Conservation (phyloP, 495 filamentous ascomycete genomes). For the Hypoxylon perforatum region DNA sequence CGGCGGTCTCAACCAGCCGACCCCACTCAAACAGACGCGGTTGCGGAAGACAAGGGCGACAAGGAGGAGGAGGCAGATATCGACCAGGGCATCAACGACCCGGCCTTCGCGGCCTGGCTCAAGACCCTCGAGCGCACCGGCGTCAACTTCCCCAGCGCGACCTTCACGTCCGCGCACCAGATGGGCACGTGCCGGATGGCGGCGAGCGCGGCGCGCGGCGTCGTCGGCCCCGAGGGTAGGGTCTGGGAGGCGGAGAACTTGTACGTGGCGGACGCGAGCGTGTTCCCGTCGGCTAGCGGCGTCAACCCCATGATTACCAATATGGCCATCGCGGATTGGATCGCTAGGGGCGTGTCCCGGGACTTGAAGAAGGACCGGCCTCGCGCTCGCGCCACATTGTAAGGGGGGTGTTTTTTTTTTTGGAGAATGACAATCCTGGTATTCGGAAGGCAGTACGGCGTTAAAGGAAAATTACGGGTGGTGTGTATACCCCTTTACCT, state of each 20-base stretch:
- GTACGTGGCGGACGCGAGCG: constrained; percentile 86
- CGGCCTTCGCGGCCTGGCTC: constrained; percentile 75
- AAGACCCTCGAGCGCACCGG: constrained; percentile 60
- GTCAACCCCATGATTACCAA: constrained; percentile 95
- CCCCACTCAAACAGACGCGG: constrained; percentile 38
- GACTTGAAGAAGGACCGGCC: constrained; percentile 46
- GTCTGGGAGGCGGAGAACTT: constrained; percentile 81
- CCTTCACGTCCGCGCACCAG: constrained; percentile 77
- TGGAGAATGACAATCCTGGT: background rate
- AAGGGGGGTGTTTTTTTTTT: background rate
- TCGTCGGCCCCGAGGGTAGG: constrained; percentile 78
- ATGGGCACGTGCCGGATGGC: constrained; percentile 94
- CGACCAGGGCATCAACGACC: constrained; percentile 70
- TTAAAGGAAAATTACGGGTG: too few species aligned
- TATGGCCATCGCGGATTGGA: constrained; percentile 82
- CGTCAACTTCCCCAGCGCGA: constrained; percentile 60
- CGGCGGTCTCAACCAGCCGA: constrained; percentile 51
- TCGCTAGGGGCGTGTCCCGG: constrained; percentile 62
- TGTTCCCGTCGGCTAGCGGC: constrained; percentile 89
- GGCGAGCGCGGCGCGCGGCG: constrained; percentile 65
- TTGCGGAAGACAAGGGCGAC: too few species aligned
- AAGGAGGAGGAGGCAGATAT: too few species aligned
- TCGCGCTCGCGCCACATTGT: constrained; percentile 21
- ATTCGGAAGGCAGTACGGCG: too few species aligned
- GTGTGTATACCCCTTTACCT: too few species aligned